These are phyloP conservation scores for Graphilbum ipis-grandicollis DNA, from an alignment of 2,329 filamentous ascomycete species.

Conservation along the genomic window DNA sequence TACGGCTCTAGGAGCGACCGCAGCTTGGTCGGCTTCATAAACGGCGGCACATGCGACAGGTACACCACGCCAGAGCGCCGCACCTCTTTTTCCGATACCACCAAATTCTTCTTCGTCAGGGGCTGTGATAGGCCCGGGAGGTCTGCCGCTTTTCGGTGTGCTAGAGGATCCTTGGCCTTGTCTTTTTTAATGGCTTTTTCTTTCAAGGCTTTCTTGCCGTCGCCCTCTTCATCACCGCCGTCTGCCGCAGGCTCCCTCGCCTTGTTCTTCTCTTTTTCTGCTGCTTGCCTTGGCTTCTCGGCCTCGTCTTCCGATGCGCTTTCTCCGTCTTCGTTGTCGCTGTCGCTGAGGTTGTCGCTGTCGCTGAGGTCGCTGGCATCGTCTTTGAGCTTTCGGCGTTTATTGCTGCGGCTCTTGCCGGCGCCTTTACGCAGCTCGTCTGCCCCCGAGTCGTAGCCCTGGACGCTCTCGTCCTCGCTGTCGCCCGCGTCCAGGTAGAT, in stretches of 20 bases:
- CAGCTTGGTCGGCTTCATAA: slow-evolving; percentile 71
- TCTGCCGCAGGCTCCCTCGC: slow-evolving; percentile 2
- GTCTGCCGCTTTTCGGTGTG: slow-evolving; percentile 5
- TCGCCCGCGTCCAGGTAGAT: slow-evolving; percentile 48
- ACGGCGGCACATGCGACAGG: slow-evolving; percentile 68
- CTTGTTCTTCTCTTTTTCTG: neutral
- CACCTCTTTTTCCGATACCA: slow-evolving; percentile 44
- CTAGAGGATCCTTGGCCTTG: neutral
- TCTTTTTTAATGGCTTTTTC: neutral
- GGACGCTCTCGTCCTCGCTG: slow-evolving; percentile 39
- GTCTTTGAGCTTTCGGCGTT: slow-evolving; percentile 42
- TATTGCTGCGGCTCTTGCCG: slow-evolving; percentile 24
- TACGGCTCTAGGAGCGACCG: slow-evolving; percentile 59
- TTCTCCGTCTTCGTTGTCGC: neutral
- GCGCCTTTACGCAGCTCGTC: slow-evolving; percentile 51
- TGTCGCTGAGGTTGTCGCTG: slow-evolving; percentile 6
- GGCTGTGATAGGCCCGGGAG: slow-evolving; percentile 32
- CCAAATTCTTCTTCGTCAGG: slow-evolving; percentile 50
- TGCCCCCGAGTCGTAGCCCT: slow-evolving; percentile 48
- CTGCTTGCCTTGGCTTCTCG: neutral
- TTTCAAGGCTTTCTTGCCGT: slow-evolving; percentile 4
- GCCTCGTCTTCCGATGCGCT: neutral
- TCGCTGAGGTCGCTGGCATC: slow-evolving; percentile 16
- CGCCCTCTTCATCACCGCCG: slow-evolving; percentile 5
- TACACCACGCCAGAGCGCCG: slow-evolving; percentile 69